A percentile compares a stretch with the other conserved stretches of the same genome.
Evolutionary conservation across 441 rosid genomes (phyloP).

Genomic region (Melastoma candidum): DNA sequence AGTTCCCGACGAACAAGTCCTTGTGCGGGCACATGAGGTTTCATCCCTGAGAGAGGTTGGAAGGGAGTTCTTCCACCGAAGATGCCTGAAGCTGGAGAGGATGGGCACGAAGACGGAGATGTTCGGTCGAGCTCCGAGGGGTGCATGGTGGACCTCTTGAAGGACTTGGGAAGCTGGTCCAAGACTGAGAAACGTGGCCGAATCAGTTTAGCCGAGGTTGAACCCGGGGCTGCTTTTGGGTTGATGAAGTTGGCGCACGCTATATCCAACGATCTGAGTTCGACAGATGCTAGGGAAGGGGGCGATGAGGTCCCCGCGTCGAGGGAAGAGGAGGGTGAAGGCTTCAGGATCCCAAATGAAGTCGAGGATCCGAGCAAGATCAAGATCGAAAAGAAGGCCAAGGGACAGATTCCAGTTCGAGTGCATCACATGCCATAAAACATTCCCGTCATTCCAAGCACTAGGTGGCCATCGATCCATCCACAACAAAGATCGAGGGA

Average conservation of each 20-base stretch:
- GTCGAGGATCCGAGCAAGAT: conserved; percentile 5
- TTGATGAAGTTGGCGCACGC: conserved; percentile 11
- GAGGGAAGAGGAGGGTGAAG: not conserved
- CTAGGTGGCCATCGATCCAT: conserved; percentile 18
- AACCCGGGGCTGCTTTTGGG: conserved; percentile 3
- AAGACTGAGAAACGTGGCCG: conserved; percentile 14
- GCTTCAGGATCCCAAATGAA: not conserved
- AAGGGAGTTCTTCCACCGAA: conserved; percentile 30
- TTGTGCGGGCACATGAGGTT: conserved; percentile 53
- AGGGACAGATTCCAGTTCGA: not conserved
- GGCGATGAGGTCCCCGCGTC: not conserved
- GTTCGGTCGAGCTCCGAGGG: too few species aligned
- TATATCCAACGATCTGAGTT: not conserved
- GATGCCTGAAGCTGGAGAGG: too few species aligned
- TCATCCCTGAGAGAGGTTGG: conserved; percentile 41
- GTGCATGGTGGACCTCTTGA: conserved; percentile 8
- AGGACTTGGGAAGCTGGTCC: conserved; percentile 15
- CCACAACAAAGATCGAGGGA: conserved; percentile 16
- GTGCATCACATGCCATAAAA: conserved; percentile 11
- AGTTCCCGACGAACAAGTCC: conserved; percentile 32
- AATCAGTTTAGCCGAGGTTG: not conserved
- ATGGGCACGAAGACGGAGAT: too few species aligned
- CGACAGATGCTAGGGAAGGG: not conserved
- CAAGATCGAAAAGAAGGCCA: not conserved
- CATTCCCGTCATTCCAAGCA: conserved; percentile 15